Percentiles rank a stretch among this genome's conserved stretches.
Evolutionary conservation across 768 basidiomycete genomes (phyloP).

Genomic region (Trametes meyenii): DNA sequence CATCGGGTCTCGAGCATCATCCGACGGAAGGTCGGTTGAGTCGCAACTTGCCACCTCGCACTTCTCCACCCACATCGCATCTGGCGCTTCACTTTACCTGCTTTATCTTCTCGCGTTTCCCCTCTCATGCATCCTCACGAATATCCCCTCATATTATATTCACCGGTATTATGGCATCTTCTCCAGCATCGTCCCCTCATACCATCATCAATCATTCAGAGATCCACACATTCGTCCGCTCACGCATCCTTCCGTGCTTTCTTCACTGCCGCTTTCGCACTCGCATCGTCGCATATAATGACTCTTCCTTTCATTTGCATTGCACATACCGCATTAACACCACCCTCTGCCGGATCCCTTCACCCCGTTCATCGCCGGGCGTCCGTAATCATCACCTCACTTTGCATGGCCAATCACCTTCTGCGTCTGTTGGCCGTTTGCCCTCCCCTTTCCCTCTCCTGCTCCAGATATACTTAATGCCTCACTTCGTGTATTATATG

Average conservation of each 20-base stretch:
- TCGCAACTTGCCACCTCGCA: not conserved
- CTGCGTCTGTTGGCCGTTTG: not conserved
- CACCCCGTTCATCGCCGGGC: not conserved
- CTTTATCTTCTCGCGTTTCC: not conserved
- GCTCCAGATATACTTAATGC: constrained; percentile 7
- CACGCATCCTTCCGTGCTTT: not conserved
- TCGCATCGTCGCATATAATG: constrained; percentile 24
- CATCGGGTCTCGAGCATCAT: not conserved
- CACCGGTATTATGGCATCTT: constrained; percentile 16
- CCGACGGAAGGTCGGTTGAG: not conserved
- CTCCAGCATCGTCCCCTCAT: not conserved
- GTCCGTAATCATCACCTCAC: not conserved
- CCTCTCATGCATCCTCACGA: constrained; percentile 7
- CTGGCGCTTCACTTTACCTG: not conserved
- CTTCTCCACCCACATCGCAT: not conserved
- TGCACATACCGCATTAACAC: constrained; percentile 11
- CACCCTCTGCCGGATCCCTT: not conserved
- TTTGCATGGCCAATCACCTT: not conserved
- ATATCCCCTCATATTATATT: constrained; percentile 16
- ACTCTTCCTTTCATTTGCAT: constrained; percentile 8
- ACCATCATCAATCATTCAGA: not conserved
- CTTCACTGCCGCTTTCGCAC: constrained; percentile 16
- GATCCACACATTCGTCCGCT: not conserved
- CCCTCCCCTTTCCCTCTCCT: not conserved
- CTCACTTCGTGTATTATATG: constrained; percentile 12